Evolutionary conservation across 2,329 filamentous ascomycete genomes (phyloP).

Genomic region (Gaeumannomyces tritici): DNA sequence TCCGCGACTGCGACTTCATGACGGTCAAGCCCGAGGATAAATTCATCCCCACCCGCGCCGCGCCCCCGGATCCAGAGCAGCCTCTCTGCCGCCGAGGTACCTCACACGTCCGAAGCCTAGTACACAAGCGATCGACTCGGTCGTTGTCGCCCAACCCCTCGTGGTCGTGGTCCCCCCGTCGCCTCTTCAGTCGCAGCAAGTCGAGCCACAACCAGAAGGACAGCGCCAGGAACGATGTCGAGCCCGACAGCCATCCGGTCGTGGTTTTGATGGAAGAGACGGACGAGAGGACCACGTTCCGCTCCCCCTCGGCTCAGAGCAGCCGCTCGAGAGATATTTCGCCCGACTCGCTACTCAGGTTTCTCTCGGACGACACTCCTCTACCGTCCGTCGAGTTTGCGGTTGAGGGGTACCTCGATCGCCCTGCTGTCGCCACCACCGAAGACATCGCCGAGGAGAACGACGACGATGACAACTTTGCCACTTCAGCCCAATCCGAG

Average conservation of each 20-base stretch:
- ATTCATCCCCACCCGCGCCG: slow-evolving; percentile 59
- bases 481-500: slow-evolving; percentile 39
- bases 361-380: slow-evolving; percentile 34
- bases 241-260: slow-evolving; percentile 7
- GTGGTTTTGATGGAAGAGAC: background rate
- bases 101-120: slow-evolving; percentile 4
- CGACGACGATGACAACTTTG: slow-evolving; percentile 55
- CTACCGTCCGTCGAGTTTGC: slow-evolving; percentile 19
- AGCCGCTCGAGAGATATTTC: slow-evolving; percentile 40
- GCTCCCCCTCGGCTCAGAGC: slow-evolving; percentile 28
- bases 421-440: slow-evolving; percentile 27
- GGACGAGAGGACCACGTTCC: slow-evolving; percentile 18
- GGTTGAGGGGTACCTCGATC: slow-evolving; percentile 16
- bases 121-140: slow-evolving; percentile 25
- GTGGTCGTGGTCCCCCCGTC: slow-evolving; percentile 34
- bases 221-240: slow-evolving; percentile 17
- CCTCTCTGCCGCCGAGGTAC: slow-evolving; percentile 24
- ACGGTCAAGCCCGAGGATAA: slow-evolving; percentile 74
- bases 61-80: slow-evolving; percentile 35
- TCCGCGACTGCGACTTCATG: slow-evolving; percentile 48
- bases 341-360: slow-evolving; percentile 43
- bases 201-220: slow-evolving; percentile 1
- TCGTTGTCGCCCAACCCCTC: slow-evolving; percentile 38
- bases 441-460: slow-evolving; percentile 38
- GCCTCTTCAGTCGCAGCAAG: slow-evolving; percentile 35